These are phyloP conservation scores for Coemansia nantahalensis DNA, from an alignment of 192 early-diverging fungal genomes.

Conservation along the genomic window DNA sequence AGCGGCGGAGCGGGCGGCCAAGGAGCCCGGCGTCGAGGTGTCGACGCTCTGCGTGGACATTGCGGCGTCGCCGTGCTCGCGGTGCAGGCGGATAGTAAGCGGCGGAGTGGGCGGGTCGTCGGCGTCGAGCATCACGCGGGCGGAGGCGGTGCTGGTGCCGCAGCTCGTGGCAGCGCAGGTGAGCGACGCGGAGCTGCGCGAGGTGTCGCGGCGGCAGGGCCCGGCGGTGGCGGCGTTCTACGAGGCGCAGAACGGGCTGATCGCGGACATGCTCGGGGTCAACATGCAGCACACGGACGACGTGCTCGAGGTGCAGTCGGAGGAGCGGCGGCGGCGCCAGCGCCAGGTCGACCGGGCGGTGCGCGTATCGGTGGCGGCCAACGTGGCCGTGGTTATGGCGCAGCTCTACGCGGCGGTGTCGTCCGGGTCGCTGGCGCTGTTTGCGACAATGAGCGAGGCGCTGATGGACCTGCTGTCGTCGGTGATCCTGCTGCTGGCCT, in stretches of 20 bases:
- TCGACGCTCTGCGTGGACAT: not conserved
- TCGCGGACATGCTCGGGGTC: constrained; percentile 41
- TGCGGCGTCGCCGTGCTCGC: constrained; percentile 12
- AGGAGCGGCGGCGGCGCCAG: constrained; percentile 29
- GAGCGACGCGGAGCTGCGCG: constrained; percentile 27
- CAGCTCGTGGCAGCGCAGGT: constrained; percentile 47
- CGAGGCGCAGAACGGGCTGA: constrained; percentile 52
- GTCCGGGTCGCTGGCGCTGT: constrained; percentile 70
- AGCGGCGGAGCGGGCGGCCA: not conserved
- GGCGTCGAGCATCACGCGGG: constrained; percentile 30
- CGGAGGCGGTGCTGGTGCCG: constrained; percentile 45
- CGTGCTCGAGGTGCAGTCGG: constrained; percentile 34
- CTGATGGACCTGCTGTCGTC: constrained; percentile 78
- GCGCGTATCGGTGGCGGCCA: constrained; percentile 64
- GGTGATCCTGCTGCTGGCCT: constrained; percentile 61
- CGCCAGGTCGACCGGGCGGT: constrained; percentile 59
- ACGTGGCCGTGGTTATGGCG: constrained; percentile 63
- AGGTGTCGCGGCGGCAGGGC: constrained; percentile 28
- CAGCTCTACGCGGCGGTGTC: constrained; percentile 73
- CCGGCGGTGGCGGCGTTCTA: constrained; percentile 45
- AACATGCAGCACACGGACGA: constrained; percentile 51
- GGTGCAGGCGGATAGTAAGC: constrained; percentile 13
- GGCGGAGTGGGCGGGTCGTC: constrained; percentile 9
- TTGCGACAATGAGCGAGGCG: constrained; percentile 78
- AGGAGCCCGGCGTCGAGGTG: no score